Conservation (phyloP, 1,284 basidiomycete species). For the Apiotrichum sp. region DNA sequence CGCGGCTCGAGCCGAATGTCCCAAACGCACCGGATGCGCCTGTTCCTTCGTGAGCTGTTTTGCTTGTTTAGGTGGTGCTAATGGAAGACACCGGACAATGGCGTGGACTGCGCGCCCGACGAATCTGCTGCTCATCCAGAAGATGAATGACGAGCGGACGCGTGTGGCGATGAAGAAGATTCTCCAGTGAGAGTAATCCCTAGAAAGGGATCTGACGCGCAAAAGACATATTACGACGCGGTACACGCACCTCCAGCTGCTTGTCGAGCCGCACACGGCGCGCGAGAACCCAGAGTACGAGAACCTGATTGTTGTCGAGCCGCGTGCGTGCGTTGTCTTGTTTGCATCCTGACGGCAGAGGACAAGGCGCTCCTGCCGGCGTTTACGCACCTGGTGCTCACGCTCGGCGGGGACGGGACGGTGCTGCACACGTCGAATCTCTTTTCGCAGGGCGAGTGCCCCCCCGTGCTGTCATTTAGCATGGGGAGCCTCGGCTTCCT, state of each 20-base stretch:
- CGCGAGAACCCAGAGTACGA: constrained; percentile 31
- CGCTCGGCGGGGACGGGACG: constrained; percentile 90
- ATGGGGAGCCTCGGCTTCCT: constrained; percentile 95
- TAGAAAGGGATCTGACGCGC: neutral
- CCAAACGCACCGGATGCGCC: neutral
- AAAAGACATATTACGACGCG: constrained; percentile 24
- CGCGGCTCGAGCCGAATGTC: constrained; percentile 2
- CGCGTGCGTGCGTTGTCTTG: constrained; percentile 5
- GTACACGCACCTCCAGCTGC: constrained; percentile 29
- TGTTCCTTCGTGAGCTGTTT: neutral
- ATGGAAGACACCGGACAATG: constrained; percentile 23
- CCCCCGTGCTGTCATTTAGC: constrained; percentile 90
- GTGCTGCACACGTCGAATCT: constrained; percentile 90
- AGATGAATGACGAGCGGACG: constrained; percentile 48
- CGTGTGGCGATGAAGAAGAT: constrained; percentile 46
- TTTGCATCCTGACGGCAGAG: constrained; percentile 8
- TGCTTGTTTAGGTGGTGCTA: too few relatives aligned
- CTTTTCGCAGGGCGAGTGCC: constrained; percentile 77
- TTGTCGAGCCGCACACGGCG: constrained; percentile 41
- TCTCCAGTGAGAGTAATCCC: constrained; percentile 33
- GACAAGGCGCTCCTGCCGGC: constrained; percentile 24
- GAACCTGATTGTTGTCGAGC: constrained; percentile 28
- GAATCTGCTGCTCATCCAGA: constrained; percentile 51
- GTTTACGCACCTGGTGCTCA: constrained; percentile 73
- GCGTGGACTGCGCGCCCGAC: constrained; percentile 34